Base-by-base conservation (phyloP, 345 rosid genomes). In the Acer campestre region DNA sequence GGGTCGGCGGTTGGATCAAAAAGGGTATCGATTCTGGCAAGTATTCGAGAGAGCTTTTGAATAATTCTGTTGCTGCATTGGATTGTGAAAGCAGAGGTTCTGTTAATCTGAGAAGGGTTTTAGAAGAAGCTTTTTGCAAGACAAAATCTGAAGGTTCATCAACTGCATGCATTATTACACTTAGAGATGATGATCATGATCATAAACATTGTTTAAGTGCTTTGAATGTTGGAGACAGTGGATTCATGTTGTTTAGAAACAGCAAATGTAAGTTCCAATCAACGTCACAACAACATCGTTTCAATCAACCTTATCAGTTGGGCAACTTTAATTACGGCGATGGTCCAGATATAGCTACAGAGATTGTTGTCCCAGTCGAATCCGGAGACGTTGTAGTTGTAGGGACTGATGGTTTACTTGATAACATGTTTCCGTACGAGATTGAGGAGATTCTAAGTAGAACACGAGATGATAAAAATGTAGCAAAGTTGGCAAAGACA, bases 151-250 rank as follows among this genome's bases (percentile, higher is more conserved):
- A 59, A 61, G 86, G 83, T 0, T 80, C 83, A 0, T 80, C 83
- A 6, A 83, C 86, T 1, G 86, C 77, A 0, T 66, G 74, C 53
- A 67, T 80, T 18, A 25, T 80, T 0, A 31, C 77, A 3, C 76
- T 80, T 4, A 49, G n/a, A 4, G 70, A 51, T 4, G n/a, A 38
- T 18, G 10, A 35, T 35, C 38, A 35, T 35, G 38, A 35, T 35
- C 38, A 35, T 35, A 6, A 4, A 35, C 38, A 12, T 2, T n/a
- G 20, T n/a, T 16, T 79, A 65, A 12, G 20, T 9, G 73, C 42
- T 42, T 78, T 68, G 1, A 83, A 80, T 44, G 61, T 83, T 1
- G 83, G 85, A 7, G 85, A 83, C 18, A 80, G 83, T 20, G 55
- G 18, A 13, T 49, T 49, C 55, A 13, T 49, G 55, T 49, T 49